phyloP scores from a whole-genome alignment of 208 protist genomes.

The Acanthamoeba lugdunensis region DNA sequence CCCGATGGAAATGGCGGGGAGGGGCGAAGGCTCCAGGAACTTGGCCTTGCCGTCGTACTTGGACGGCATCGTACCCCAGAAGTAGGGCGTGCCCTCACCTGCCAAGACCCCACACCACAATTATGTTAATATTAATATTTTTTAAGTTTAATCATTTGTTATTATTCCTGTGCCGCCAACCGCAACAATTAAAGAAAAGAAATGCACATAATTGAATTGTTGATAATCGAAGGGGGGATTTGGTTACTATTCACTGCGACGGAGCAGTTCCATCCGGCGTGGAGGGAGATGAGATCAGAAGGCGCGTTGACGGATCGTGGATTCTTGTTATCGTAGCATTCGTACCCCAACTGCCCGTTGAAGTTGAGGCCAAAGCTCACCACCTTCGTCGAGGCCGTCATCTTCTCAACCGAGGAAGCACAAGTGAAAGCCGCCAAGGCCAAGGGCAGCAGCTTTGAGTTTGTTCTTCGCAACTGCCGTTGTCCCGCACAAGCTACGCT shows the following conservation, averaged over 20 bases:
- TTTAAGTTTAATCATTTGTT: too few relatives aligned
- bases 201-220: not conserved
- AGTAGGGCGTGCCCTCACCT: constrained; percentile 29
- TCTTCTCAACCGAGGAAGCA: not conserved
- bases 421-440: too few relatives aligned
- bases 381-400: constrained; percentile 1
- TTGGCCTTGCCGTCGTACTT: constrained; percentile 57
- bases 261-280: constrained; percentile 51
- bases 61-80: constrained; percentile 33
- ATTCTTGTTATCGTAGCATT: constrained; percentile 37
- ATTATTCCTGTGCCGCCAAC: not conserved
- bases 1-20: not conserved
- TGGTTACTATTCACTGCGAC: not conserved
- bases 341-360: constrained; percentile 46
- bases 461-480: too few relatives aligned
- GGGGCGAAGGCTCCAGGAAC: not conserved
- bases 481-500: too few relatives aligned
- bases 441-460: too few relatives aligned
- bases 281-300: not conserved
- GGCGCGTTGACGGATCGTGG: not conserved
- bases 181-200: not conserved
- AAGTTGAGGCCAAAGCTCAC: constrained; percentile 50
- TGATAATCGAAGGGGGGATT: not conserved
- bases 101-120: too few relatives aligned
- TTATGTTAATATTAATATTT: not conserved